Base-by-base conservation (phyloP, 768 basidiomycete species). In the Auriscalpium vulgare region DNA sequence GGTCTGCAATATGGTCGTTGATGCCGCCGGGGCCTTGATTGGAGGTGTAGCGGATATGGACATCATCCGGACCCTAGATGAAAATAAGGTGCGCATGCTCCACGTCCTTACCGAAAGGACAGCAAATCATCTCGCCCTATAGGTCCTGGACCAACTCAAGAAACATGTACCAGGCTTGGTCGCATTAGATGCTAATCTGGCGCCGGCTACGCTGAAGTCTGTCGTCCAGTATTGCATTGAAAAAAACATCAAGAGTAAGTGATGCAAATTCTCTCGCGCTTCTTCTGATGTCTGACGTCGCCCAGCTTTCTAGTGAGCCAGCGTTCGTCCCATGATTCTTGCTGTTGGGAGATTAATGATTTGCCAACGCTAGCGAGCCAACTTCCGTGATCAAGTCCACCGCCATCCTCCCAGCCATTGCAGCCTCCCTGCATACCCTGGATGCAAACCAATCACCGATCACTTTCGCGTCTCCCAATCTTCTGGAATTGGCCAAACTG, bases 1-100 rank as follows among this genome's bases (percentile, higher is more conserved):
- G 1, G 85, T 91, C 8, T 97, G 95, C 72, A 94, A 87, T 62
- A 80, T 97, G 76, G 74, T 93, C 37, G 72, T 98, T 47, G 88
- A 93, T 65, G 68, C 72, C 34, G 65, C 74, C 7, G 93, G 94
- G 0, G 78, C 79, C 50, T 75, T 98, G 17, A 74, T 87, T 2
- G 81, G 82, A n/a, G 97, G 97, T 2, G 81, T 98, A 10, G 91
- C 97, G 14, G 95, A 97, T 66, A 98, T 97, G 91, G 80, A 77
- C 64, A 81, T 88, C 47, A 79, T 83, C 9, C 71, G 81, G 40
- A 63, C 66, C 2, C 65, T 91, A 53, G 69, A 74, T 21, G 71
- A 68, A 11, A 68, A 77, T n/a, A 64, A 68, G 63, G 84, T 86
- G 64, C 43, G 16, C 36, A 10, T 19, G 14, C 17, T 9, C 14